Conservation (phyloP, 1,284 basidiomycete species). For the Cryptococcus sp. region DNA sequence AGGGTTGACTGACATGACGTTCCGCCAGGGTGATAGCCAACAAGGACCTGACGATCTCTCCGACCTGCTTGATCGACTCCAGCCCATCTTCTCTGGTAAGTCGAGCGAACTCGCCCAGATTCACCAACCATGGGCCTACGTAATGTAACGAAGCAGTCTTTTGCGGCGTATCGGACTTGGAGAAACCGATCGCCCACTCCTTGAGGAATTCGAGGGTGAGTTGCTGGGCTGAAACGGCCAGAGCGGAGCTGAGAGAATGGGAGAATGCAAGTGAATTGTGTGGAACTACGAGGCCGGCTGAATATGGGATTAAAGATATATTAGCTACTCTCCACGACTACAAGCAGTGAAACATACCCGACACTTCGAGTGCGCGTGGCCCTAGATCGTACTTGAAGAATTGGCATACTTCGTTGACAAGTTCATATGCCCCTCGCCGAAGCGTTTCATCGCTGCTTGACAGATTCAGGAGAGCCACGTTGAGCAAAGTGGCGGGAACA, state of each 20-base stretch:
- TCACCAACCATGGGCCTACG: constrained; percentile 81
- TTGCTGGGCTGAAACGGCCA: constrained; percentile 72
- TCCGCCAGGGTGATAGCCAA: constrained; percentile 73
- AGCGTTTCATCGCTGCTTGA: constrained; percentile 71
- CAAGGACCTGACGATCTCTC: constrained; percentile 74
- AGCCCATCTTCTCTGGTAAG: constrained; percentile 59
- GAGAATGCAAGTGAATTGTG: constrained; percentile 68
- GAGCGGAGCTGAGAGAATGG: constrained; percentile 66
- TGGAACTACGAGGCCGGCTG: constrained; percentile 70
- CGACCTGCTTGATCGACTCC: constrained; percentile 54
- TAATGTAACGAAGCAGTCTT: constrained; percentile 75
- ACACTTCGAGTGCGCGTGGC: constrained; percentile 62
- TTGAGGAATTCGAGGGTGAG: constrained; percentile 82
- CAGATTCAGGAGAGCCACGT: constrained; percentile 76
- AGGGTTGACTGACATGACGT: constrained; percentile 59
- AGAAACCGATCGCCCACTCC: constrained; percentile 66
- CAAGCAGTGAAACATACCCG: constrained; percentile 58
- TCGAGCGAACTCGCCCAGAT: constrained; percentile 70
- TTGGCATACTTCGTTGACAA: constrained; percentile 73
- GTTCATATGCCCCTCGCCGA: constrained; percentile 73
- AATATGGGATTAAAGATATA: neutral
- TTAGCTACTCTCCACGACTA: too few relatives aligned
- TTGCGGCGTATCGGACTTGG: constrained; percentile 64
- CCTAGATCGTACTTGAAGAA: constrained; percentile 75
- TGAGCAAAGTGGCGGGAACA: constrained; percentile 76